These are phyloP conservation scores for Septoria petroselini DNA, from an alignment of 2,329 filamentous ascomycete genomes.

Conservation along the genomic window DNA sequence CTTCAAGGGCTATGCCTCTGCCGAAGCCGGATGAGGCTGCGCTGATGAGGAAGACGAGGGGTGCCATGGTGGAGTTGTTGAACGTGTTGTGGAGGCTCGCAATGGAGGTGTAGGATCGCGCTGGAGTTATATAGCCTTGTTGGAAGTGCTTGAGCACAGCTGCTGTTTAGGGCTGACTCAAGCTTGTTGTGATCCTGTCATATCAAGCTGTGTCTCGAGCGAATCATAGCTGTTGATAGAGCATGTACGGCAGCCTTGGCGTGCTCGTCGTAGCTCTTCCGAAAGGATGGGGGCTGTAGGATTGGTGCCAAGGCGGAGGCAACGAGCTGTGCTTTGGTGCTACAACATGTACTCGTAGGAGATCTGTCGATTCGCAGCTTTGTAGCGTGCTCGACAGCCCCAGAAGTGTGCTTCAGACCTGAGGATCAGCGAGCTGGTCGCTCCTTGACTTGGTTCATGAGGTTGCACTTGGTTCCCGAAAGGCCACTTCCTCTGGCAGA, in stretches of 20 bases:
- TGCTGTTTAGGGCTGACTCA: background rate
- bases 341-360: too few species aligned
- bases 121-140: background rate
- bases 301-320: background rate
- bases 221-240: background rate
- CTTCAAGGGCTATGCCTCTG: conserved; percentile 45
- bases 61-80: conserved; percentile 3
- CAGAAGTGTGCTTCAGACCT: too few species aligned
- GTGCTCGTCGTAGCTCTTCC: background rate
- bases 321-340: background rate
- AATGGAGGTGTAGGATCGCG: background rate
- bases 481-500: conserved; percentile 73
- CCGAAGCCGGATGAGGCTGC: conserved; percentile 49
- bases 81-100: too few species aligned
- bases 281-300: background rate
- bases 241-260: background rate
- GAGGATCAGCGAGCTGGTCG: too few species aligned
- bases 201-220: background rate
- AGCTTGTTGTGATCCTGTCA: background rate
- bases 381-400: too few species aligned
- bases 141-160: too few species aligned
- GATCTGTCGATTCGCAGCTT: too few species aligned
- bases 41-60: conserved; percentile 37
- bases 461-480: conserved; percentile 7
- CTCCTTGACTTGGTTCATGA: background rate